A percentile compares a stretch with the other conserved stretches of the same genome.
Evolutionary conservation across 257 asterid species (phyloP).

Genomic region (Hygrophila difformis): DNA sequence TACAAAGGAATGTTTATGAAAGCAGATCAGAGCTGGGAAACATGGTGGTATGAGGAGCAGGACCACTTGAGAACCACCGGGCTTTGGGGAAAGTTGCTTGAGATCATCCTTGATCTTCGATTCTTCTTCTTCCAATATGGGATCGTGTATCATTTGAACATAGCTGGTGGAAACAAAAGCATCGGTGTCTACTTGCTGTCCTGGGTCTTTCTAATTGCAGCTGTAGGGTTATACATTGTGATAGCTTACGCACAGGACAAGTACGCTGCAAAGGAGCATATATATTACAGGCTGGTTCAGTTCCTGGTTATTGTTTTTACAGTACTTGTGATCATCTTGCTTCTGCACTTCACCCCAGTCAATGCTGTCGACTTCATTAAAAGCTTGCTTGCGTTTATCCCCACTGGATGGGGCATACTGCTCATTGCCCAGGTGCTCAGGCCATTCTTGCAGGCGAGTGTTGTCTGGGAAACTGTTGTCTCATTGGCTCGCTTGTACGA

Average conservation of each 20-base stretch:
- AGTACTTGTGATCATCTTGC: slow-evolving; percentile 38
- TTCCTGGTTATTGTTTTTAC: slow-evolving; percentile 50
- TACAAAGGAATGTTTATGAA: slow-evolving; percentile 64
- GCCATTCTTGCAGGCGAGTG: slow-evolving; percentile 73
- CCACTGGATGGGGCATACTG: slow-evolving; percentile 96
- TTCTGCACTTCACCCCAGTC: slow-evolving; percentile 42
- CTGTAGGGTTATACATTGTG: slow-evolving; percentile 45
- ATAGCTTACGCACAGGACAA: slow-evolving; percentile 73
- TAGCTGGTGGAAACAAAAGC: slow-evolving; percentile 32
- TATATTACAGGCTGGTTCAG: slow-evolving; percentile 76
- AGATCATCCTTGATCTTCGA: slow-evolving; percentile 81
- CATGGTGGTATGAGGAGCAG: slow-evolving; percentile 97
- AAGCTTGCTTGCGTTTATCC: slow-evolving; percentile 74
- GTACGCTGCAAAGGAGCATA: slow-evolving; percentile 63
- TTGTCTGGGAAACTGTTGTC: slow-evolving; percentile 87
- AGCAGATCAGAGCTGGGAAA: slow-evolving; percentile 90
- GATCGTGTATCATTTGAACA: slow-evolving; percentile 71
- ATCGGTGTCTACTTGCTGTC: slow-evolving; percentile 80
- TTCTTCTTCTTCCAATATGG: slow-evolving; percentile 96
- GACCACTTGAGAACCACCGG: slow-evolving; percentile 90
- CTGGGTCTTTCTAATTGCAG: slow-evolving; percentile 67
- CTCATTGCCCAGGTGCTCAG: slow-evolving; percentile 85
- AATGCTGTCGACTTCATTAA: slow-evolving; percentile 45
- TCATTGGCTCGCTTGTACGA: slow-evolving; percentile 86
- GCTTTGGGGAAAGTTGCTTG: slow-evolving; percentile 93